Evolutionary conservation across 805 yeast genomes (phyloP), one percentile per base, ranked within the genome.

Genomic region (Myxozyma neglecta): DNA sequence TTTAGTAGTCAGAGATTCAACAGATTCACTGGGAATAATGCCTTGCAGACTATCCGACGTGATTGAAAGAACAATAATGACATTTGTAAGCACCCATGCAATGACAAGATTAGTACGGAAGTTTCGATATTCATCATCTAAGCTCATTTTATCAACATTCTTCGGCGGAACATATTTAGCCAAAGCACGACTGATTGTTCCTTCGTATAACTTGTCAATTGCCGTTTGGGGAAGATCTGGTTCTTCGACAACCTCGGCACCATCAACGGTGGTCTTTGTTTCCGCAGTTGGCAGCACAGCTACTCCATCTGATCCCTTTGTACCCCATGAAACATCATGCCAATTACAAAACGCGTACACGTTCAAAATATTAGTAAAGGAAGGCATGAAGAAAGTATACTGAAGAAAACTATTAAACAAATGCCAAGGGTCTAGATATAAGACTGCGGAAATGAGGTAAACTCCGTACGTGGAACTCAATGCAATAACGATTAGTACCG

Each of bases 251-350:
- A 83, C 85, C 54, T 81, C 80, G 6, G 63, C 68, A 68, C 86
- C 86, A 66, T 81, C 84, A 57, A 81, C 83, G 56, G 79, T 76
- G 43, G 78, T 80, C 67, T 79, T 82, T 18, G 72, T 68, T 47
- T 73, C 73, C 11, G 82, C 84, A 1, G 75, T 80, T 55, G 88
- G 87, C 70, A 85, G 77, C 44, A 81, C 83, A 40, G 75, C 79
- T 5, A 84, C 84, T 2, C 70, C 72, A 56, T 73, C 87, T 47
- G 84, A 83, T 45, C 89, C 89, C 72, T 85, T 85, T n/a, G 89
- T 85, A 61, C 89, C 89, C 89, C 89, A 85, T 1, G 89, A 85
- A 52, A 85, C 82, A 73, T 85, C 89, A 70, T 85, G 88, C 76
- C 85, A 83, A 73, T 85, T 85, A 76, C 88, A 85, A 71, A 85